Evolutionary conservation across 495 filamentous ascomycete species (phyloP).

Genomic region (Xylaria nigripes): DNA sequence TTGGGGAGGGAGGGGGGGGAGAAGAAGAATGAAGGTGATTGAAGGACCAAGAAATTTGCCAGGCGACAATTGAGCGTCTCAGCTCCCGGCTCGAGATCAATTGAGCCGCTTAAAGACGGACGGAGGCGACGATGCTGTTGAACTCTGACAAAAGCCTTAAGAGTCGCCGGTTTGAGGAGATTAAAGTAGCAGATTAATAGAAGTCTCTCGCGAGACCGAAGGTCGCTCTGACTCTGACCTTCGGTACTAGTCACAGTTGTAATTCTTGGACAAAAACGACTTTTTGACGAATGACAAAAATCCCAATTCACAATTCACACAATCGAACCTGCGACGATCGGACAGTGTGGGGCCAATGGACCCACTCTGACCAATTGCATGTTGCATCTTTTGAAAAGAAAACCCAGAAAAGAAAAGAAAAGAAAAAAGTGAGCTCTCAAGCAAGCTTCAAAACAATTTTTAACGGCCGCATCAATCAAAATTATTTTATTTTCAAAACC

Average conservation of each 20-base stretch:
- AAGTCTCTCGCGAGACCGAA: conserved; percentile 1
- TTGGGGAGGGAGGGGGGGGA: background rate
- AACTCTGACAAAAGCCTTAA: background rate
- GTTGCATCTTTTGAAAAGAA: background rate
- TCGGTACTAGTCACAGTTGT: background rate
- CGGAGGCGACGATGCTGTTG: background rate
- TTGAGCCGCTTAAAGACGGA: conserved; percentile 4
- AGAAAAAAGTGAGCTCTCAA: background rate
- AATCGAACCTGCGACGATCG: conserved; percentile 11
- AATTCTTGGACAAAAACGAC: background rate
- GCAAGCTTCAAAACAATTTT: background rate
- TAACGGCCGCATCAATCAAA: no score
- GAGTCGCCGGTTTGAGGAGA: background rate
- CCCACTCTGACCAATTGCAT: background rate
- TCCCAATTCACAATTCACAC: background rate
- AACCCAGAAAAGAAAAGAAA: background rate
- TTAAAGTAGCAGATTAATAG: background rate
- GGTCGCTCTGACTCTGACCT: conserved; percentile 6
- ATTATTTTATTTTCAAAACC: no score
- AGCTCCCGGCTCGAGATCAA: conserved; percentile 10
- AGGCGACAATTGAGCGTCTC: conserved; percentile 11
- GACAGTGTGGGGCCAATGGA: conserved; percentile 6
- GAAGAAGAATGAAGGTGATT: background rate
- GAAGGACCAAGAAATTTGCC: background rate
- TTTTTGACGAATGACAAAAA: background rate